Evolutionary conservation across 75 land plant genomes (phyloP).

Genomic region (Cupressus sempervirens): DNA sequence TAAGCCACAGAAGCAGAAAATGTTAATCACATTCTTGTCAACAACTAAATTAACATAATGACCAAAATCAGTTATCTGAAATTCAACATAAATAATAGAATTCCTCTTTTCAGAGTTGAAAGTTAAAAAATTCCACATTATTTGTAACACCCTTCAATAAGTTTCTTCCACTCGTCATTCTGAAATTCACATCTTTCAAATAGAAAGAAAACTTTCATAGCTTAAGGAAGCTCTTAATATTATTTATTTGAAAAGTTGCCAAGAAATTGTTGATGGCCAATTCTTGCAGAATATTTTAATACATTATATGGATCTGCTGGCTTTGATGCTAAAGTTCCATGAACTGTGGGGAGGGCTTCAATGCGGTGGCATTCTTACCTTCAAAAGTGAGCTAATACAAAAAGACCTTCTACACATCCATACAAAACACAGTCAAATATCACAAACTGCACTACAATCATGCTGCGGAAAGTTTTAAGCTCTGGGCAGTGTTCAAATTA

Average conservation of each 20-base stretch:
- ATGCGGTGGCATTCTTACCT: neutral
- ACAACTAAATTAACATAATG: neutral
- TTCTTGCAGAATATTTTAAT: neutral
- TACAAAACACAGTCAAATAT: neutral
- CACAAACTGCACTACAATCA: neutral
- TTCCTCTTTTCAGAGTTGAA: neutral
- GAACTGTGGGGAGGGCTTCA: neutral
- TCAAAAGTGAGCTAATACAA: neutral
- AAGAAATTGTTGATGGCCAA: neutral
- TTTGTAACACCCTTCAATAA: neutral
- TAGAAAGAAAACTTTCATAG: neutral
- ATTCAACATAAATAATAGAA: neutral
- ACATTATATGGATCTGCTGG: neutral
- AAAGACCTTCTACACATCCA: neutral
- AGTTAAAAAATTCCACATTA: neutral
- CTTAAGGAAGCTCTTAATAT: neutral
- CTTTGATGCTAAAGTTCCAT: neutral
- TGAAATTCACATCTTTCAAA: neutral
- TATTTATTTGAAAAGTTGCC: neutral
- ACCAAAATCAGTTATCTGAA: conserved; percentile 4
- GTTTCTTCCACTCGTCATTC: neutral
- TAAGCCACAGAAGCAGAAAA: neutral
- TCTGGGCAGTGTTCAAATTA: no score
- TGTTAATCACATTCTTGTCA: neutral
- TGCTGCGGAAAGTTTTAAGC: neutral